Evolutionary conservation across 345 rosid genomes (phyloP).

Genomic region (Theobroma cacao): DNA sequence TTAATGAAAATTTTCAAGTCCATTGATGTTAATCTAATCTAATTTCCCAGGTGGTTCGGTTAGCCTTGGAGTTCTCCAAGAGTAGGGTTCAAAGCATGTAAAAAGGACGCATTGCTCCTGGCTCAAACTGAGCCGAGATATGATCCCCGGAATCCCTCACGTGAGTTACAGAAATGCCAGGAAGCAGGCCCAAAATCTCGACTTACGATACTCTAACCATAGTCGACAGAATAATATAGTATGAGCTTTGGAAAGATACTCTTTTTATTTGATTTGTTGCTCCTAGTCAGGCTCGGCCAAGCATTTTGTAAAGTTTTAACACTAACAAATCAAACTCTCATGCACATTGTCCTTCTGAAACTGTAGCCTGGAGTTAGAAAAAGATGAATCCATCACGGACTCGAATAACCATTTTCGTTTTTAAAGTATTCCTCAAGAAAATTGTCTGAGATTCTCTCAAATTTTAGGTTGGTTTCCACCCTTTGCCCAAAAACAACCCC

Average conservation of each 20-base stretch:
- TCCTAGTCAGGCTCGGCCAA: too few species aligned
- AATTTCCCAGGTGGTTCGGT: neutral
- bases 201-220: neutral
- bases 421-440: neutral
- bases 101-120: too few species aligned
- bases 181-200: neutral
- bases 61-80: neutral
- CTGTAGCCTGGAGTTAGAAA: neutral
- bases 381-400: slow-evolving; percentile 10
- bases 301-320: neutral
- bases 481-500: neutral
- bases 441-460: neutral
- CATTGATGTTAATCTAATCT: neutral
- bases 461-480: neutral
- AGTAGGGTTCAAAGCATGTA: neutral
- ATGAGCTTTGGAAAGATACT: too few species aligned
- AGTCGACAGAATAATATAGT: neutral
- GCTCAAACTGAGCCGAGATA: slow-evolving; percentile 3
- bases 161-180: slow-evolving; percentile 4
- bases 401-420: neutral
- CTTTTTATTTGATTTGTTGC: too few species aligned
- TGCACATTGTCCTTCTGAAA: neutral
- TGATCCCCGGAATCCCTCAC: neutral
- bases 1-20: neutral
- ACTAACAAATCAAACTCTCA: neutral